Base-by-base conservation (phyloP, 768 basidiomycete genomes). In the Boletus subcaerulescens region DNA sequence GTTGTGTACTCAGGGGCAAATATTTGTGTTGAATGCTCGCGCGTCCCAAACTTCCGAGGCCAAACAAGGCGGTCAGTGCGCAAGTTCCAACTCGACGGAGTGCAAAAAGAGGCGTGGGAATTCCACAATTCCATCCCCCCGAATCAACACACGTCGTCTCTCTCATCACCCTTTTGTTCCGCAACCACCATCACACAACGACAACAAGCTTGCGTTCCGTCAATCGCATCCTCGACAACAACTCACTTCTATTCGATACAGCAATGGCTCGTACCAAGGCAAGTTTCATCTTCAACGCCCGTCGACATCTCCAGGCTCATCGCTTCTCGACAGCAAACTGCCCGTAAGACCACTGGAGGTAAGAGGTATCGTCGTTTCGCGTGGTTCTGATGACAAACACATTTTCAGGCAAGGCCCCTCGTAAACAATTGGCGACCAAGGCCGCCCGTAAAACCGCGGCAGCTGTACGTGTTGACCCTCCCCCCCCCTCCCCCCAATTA, bases 341-440 rank as follows among this genome's bases (percentile, higher is more conserved):
- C 95, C 70, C 93, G 95, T 77, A 97, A 98, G 82, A 97, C 95
- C 54, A 97, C 96, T 61, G 96, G 96, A 89, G 94, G 93, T 86
- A 65, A 64, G 83, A 76, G 56, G 2, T 62, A 55, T 60, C 59
- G 12, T 45, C 4, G 15, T 33, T 58, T 53, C 29, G 55, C 59
- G 56, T 56, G 45, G 54, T 59, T 53, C 52, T 53, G 57, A 55
- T 61, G 59, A 61, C 68, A 35, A 62, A 60, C 65, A 56, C 53
- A 59, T 58, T 44, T 63, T 13, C 65, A 89, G 89, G 89, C 70
- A 91, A 91, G 74, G 90, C 90, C 49, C 91, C 91, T 55, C 88
- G 91, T 80, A 93, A 93, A 74, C 92, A 94, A 76, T 85, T 96
- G 76, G 93, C 93, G 18, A 92, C 93, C 77, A 96, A 97, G 81